phyloP scores from a whole-genome alignment of 306 rosid genomes.

The Erythrophleum fordii region DNA sequence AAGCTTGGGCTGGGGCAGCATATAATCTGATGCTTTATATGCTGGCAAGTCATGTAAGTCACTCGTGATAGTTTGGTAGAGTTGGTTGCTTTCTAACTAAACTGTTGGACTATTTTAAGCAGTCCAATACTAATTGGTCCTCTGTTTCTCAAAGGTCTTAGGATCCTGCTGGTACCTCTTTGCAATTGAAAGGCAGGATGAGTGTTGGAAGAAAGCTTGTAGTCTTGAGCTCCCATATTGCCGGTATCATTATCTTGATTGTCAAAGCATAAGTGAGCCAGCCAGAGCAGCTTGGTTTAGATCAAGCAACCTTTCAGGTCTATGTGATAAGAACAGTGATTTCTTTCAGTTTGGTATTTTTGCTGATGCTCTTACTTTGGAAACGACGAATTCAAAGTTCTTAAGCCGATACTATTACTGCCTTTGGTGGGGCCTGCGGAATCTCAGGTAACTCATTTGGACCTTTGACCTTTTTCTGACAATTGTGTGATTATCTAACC shows the following conservation, averaged over 20 bases:
- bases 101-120: background rate
- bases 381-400: slow-evolving; percentile 44
- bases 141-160: slow-evolving; percentile 48
- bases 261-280: slow-evolving; percentile 41
- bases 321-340: slow-evolving; percentile 48
- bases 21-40: slow-evolving; percentile 63
- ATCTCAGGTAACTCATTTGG: slow-evolving; percentile 49
- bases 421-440: slow-evolving; percentile 60
- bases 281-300: slow-evolving; percentile 51
- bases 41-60: slow-evolving; percentile 75
- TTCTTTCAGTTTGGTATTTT: slow-evolving; percentile 65
- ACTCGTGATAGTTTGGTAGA: background rate
- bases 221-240: slow-evolving; percentile 41
- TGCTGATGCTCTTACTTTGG: slow-evolving; percentile 47
- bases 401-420: slow-evolving; percentile 57
- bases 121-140: slow-evolving; percentile 11
- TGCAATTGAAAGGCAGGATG: slow-evolving; percentile 59
- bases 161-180: slow-evolving; percentile 63
- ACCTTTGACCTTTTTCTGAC: background rate
- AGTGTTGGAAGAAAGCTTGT: slow-evolving; percentile 72
- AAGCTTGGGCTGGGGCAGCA: slow-evolving; percentile 77
- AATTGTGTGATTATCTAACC: slow-evolving; percentile 28
- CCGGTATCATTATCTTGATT: slow-evolving; percentile 53
- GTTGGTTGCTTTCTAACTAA: background rate
- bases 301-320: slow-evolving; percentile 57